phyloP scores from a whole-genome alignment of 129 eudicot genomes.

The Lactuca saligna region DNA sequence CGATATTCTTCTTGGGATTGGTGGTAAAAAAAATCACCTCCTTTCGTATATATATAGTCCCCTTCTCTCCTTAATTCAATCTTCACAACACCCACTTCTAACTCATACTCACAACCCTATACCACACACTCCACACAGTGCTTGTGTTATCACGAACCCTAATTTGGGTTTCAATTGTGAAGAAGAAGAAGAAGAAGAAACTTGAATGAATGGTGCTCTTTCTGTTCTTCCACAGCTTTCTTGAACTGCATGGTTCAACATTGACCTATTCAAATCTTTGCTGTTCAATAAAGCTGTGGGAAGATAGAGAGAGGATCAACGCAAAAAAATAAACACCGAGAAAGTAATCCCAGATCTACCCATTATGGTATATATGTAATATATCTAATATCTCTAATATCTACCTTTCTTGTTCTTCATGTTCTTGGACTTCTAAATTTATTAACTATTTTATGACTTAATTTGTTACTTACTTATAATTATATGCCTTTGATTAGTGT shows the following conservation, averaged over 20 bases:
- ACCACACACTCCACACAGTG: conserved; percentile 39
- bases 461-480: not conserved
- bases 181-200: conserved; percentile 15
- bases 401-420: conserved; percentile 7
- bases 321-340: not conserved
- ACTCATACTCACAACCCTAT: conserved; percentile 10
- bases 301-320: conserved; percentile 67
- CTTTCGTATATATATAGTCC: conserved; percentile 31
- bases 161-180: conserved; percentile 24
- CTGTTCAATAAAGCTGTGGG: conserved; percentile 99
- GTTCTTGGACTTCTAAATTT: not conserved
- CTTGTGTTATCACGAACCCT: conserved; percentile 6
- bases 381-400: not conserved
- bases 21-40: conserved; percentile 46
- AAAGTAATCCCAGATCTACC: conserved; percentile 22
- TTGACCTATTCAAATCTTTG: conserved; percentile 26
- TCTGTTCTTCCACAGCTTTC: conserved; percentile 99
- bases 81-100: conserved; percentile 9
- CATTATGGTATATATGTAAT: conserved; percentile 18
- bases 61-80: conserved; percentile 21
- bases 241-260: conserved; percentile 78
- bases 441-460: not conserved
- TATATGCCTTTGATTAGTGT: not conserved
- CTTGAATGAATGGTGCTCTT: conserved; percentile 56
- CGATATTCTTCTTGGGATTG: conserved; percentile 98